These are phyloP conservation scores for Saccharomycopsis selenospora DNA, from an alignment of 805 yeast species.

Conservation along the genomic window DNA sequence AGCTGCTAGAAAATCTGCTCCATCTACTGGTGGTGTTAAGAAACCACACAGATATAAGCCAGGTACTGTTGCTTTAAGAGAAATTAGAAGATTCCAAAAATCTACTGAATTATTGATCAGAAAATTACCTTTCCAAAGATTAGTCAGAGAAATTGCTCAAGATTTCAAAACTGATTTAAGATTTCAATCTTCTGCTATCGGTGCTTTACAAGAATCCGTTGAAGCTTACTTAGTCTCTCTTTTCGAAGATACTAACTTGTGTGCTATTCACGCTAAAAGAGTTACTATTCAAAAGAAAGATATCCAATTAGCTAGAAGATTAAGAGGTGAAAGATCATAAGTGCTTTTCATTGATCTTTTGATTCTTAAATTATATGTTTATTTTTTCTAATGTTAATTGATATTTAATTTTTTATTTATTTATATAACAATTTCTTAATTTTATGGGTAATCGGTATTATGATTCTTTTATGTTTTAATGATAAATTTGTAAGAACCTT, in stretches of 20 bases:
- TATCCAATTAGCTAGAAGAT: slow-evolving; percentile 95
- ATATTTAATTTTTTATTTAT: not conserved
- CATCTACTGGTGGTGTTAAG: slow-evolving; percentile 89
- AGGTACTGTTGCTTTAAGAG: slow-evolving; percentile 95
- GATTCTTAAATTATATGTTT: not conserved
- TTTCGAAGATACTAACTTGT: slow-evolving; percentile 96
- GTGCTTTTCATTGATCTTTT: slow-evolving; percentile 15
- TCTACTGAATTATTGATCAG: slow-evolving; percentile 92
- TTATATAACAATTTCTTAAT: slow-evolving; percentile 2
- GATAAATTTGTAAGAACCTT: no score
- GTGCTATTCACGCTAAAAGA: slow-evolving; percentile 98
- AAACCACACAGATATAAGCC: slow-evolving; percentile 96
- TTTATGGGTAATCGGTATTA: slow-evolving; percentile 1
- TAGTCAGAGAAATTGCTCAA: slow-evolving; percentile 92
- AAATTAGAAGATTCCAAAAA: slow-evolving; percentile 95
- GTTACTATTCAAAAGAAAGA: slow-evolving; percentile 98
- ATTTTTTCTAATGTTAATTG: not conserved
- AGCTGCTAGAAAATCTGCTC: slow-evolving; percentile 91
- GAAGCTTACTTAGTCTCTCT: slow-evolving; percentile 95
- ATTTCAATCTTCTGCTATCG: slow-evolving; percentile 95
- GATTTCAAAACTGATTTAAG: slow-evolving; percentile 90
- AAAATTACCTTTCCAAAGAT: slow-evolving; percentile 95
- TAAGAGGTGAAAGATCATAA: slow-evolving; percentile 92
- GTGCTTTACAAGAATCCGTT: slow-evolving; percentile 97
- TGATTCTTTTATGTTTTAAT: not conserved